These are phyloP conservation scores for Abortiporus biennis DNA, from an alignment of 1,284 basidiomycete genomes.

Conservation along the genomic window DNA sequence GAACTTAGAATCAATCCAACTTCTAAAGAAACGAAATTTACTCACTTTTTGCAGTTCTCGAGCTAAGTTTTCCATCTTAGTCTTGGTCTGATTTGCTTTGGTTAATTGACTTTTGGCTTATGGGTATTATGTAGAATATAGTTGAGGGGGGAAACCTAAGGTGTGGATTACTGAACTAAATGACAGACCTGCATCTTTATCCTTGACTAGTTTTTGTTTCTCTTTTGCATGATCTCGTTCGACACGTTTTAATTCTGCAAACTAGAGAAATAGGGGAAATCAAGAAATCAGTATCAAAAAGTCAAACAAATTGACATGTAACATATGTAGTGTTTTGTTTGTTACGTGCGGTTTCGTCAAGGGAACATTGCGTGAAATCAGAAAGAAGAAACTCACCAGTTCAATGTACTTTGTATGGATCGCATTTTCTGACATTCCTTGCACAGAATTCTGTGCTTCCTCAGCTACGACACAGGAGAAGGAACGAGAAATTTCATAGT, in stretches of 20 bases:
- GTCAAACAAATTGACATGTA: not conserved
- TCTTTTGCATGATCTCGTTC: conserved; percentile 84
- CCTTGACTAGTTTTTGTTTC: conserved; percentile 80
- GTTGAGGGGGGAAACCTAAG: conserved; percentile 5
- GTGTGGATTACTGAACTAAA: conserved; percentile 5
- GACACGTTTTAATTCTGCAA: conserved; percentile 74
- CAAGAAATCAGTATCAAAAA: not conserved
- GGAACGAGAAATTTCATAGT: not conserved
- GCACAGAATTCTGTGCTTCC: conserved; percentile 77
- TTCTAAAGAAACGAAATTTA: not conserved
- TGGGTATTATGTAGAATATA: conserved; percentile 7
- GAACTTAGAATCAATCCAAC: not conserved
- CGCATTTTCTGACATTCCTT: conserved; percentile 70
- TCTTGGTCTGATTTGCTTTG: conserved; percentile 79
- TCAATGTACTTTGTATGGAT: conserved; percentile 82
- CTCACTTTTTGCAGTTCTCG: conserved; percentile 78
- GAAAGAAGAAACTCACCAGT: conserved; percentile 42
- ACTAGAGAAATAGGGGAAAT: conserved; percentile 35
- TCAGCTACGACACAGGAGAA: conserved; percentile 48
- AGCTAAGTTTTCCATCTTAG: conserved; percentile 82
- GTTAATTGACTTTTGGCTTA: conserved; percentile 78
- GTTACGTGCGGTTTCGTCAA: not conserved
- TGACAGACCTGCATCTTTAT: conserved; percentile 74
- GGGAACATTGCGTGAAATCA: not conserved
- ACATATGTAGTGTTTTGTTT: not conserved